Conservation (phyloP, 441 rosid genomes). For the Omphalea diandra region DNA sequence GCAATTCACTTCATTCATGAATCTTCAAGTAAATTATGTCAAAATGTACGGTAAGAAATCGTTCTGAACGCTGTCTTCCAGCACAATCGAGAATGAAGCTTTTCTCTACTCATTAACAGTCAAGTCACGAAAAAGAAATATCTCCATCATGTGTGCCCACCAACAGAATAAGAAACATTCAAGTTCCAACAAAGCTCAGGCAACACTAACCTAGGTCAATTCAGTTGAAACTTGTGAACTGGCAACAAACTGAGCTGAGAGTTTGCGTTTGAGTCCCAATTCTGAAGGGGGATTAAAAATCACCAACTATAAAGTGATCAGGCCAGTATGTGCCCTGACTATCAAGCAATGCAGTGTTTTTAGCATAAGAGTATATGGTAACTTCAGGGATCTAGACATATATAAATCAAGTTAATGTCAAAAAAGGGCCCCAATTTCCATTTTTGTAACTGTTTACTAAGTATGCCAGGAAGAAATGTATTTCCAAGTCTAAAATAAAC, state of each 20-base stretch:
- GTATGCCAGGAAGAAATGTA: no score
- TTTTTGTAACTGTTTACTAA: no score
- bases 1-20: not conserved
- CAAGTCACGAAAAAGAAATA: not conserved
- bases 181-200: not conserved
- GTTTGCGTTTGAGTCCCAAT: not conserved
- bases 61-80: not conserved
- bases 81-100: not conserved
- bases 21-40: no score
- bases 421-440: no score
- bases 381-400: no score
- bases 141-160: not conserved
- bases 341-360: no score
- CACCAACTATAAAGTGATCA: not conserved
- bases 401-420: no score
- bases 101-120: not conserved
- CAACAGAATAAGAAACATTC: not conserved
- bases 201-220: not conserved
- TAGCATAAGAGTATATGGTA: no score
- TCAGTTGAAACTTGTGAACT: not conserved
- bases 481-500: no score
- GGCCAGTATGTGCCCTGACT: no score
- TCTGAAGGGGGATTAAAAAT: not conserved
- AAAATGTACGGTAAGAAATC: no score
- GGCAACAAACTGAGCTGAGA: not conserved